These are phyloP conservation scores for Penicillium ochrochloron DNA, from an alignment of 495 filamentous ascomycete species.

Conservation along the genomic window DNA sequence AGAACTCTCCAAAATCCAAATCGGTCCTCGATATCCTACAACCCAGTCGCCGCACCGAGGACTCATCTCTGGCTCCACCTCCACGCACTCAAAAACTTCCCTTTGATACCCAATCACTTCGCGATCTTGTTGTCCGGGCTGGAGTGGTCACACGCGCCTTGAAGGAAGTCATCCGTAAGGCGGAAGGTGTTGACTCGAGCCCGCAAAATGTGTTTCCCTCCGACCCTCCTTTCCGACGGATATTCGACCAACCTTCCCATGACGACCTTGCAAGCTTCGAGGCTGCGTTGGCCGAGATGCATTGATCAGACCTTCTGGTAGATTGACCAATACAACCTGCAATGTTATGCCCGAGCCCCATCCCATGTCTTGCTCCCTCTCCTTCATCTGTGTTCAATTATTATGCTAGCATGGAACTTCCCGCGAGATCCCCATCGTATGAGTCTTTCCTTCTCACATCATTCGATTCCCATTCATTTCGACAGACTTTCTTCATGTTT, in stretches of 20 bases:
- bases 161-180: constrained; percentile 77
- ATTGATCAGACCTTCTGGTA: constrained; percentile 14
- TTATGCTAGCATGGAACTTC: not conserved
- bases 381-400: not conserved
- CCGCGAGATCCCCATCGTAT: too few species aligned
- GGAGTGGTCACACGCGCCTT: constrained; percentile 73
- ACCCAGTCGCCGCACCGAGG: constrained; percentile 60
- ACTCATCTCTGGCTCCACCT: constrained; percentile 48
- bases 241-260: constrained; percentile 47
- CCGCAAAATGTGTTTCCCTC: constrained; percentile 46
- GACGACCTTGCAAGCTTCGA: constrained; percentile 41
- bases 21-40: constrained; percentile 87
- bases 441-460: not conserved
- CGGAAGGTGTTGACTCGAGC: constrained; percentile 71
- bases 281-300: constrained; percentile 37
- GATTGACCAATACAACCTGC: not conserved
- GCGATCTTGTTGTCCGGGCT: constrained; percentile 83
- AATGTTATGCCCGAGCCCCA: not conserved
- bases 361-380: not conserved
- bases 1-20: constrained; percentile 65
- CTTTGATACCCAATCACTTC: constrained; percentile 88
- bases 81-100: constrained; percentile 75
- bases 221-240: constrained; percentile 51
- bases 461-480: not conserved
- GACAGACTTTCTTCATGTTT: not conserved